Base-by-base conservation (phyloP, 2,329 filamentous ascomycete genomes). In the Tolypocladium tundrense region DNA sequence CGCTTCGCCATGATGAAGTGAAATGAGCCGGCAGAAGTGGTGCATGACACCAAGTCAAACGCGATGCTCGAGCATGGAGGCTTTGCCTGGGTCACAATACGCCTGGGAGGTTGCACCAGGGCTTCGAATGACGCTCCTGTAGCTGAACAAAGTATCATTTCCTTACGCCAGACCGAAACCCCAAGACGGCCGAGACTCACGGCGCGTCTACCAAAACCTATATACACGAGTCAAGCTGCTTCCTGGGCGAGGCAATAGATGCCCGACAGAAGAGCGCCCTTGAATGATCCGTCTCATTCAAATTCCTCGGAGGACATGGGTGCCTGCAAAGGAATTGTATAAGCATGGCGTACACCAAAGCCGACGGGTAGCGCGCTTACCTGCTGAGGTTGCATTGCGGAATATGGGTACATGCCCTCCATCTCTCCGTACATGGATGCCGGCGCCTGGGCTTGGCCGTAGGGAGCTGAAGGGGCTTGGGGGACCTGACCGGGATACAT, bases 401-500 rank as follows among this genome's bases (percentile, higher is more conserved):
- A 82, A 70, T 95, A 96, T 43, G 82, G 82, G 64, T 97, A 97
- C 80, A 97, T 96, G 62, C 84, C 85, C 61, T 90, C 86, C 73
- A 92, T 87, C 58, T 88, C 86, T 58, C 86, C 81, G 68, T 91
- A 96, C 81, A 97, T 95, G 27, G 66, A 64, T 4, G 68, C 65
- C 62, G 85, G 78, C 59, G 87, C 84, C 65, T 89, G 87, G 52
- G 88, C 83, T 67, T 94, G 90, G 16, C 87, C 88, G 69, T 95
- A 95, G 14, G 83, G 81, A 55, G 83, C 82, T 53, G 84, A 80
- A 14, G 88, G 84, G 54, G 88, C 88, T 16, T 86, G 78, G 64
- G 91, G 90, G 59, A 91, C 88, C 62, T 91, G 86, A 57, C 86
- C 87, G 37, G 87, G 80, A 69, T 96, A 97, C 84, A 96, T 93